Evolutionary conservation across 371 early-diverging fungal species (phyloP).

Genomic region (Mortierella sp.): DNA sequence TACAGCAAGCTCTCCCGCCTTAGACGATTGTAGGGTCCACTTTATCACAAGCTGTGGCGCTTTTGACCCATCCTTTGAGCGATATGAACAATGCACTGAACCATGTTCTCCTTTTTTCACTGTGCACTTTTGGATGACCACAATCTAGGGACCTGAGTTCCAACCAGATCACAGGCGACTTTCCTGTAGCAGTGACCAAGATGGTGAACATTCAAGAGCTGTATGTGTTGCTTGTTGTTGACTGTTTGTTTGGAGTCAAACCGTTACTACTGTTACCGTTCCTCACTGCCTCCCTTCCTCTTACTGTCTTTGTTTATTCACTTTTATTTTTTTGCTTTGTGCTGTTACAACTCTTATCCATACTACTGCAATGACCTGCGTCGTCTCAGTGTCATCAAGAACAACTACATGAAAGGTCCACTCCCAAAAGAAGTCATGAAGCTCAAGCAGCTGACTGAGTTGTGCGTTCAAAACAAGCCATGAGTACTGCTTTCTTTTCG

Average conservation of each 20-base stretch:
- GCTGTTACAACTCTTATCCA: neutral
- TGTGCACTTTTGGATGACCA: neutral
- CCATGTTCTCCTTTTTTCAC: neutral
- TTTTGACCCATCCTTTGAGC: neutral
- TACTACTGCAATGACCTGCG: neutral
- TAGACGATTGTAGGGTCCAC: slow-evolving; percentile 24
- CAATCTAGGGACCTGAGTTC: slow-evolving; percentile 35
- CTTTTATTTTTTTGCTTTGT: neutral
- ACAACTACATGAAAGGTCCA: slow-evolving; percentile 44
- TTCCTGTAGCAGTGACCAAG: slow-evolving; percentile 30
- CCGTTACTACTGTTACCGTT: neutral
- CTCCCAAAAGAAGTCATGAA: slow-evolving; percentile 20
- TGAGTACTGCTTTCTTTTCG: neutral
- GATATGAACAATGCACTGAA: too few species aligned
- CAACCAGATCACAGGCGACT: slow-evolving; percentile 36
- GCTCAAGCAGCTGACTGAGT: slow-evolving; percentile 37
- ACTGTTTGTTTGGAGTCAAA: neutral
- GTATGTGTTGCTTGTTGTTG: slow-evolving; percentile 13
- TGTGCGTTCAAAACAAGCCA: slow-evolving; percentile 13
- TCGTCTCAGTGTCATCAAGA: slow-evolving; percentile 30
- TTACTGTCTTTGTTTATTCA: neutral
- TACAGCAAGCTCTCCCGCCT: slow-evolving; percentile 60
- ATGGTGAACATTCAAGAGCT: slow-evolving; percentile 42
- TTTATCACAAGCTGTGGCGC: neutral
- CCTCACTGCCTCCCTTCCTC: neutral